These are phyloP conservation scores for Dioszegia hungarica DNA, from an alignment of 768 basidiomycete species.

Conservation along the genomic window DNA sequence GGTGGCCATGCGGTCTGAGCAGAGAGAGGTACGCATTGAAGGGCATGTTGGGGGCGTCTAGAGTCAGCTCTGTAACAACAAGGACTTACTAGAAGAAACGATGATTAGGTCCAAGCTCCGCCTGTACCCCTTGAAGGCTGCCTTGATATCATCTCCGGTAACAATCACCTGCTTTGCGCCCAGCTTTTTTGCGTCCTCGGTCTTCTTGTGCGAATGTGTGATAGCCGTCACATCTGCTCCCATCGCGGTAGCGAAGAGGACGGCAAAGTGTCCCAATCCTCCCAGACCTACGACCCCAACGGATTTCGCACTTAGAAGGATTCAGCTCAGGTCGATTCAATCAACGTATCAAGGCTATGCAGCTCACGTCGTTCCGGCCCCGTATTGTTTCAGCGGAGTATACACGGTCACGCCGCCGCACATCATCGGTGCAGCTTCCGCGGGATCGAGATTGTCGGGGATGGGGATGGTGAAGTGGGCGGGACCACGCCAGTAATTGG, in stretches of 20 bases:
- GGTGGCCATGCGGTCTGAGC: constrained; percentile 33
- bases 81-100: constrained; percentile 51
- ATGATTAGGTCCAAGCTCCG: constrained; percentile 51
- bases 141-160: constrained; percentile 50
- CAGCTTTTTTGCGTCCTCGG: constrained; percentile 58
- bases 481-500: constrained; percentile 42
- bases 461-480: constrained; percentile 59
- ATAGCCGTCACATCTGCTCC: constrained; percentile 61
- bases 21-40: constrained; percentile 38
- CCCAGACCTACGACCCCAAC: constrained; percentile 47
- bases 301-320: no score
- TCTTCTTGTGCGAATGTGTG: constrained; percentile 57
- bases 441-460: constrained; percentile 60
- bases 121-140: constrained; percentile 41
- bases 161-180: constrained; percentile 58
- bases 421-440: constrained; percentile 42
- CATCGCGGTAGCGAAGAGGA: constrained; percentile 56
- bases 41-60: constrained; percentile 37
- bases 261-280: constrained; percentile 29
- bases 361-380: constrained; percentile 38
- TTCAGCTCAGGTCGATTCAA: no score
- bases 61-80: constrained; percentile 39
- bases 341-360: no score
- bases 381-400: constrained; percentile 37
- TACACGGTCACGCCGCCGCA: constrained; percentile 45